Evolutionary conservation across 2,329 filamentous ascomycete species (phyloP).

Genomic region (Coniochaeta prunicola): DNA sequence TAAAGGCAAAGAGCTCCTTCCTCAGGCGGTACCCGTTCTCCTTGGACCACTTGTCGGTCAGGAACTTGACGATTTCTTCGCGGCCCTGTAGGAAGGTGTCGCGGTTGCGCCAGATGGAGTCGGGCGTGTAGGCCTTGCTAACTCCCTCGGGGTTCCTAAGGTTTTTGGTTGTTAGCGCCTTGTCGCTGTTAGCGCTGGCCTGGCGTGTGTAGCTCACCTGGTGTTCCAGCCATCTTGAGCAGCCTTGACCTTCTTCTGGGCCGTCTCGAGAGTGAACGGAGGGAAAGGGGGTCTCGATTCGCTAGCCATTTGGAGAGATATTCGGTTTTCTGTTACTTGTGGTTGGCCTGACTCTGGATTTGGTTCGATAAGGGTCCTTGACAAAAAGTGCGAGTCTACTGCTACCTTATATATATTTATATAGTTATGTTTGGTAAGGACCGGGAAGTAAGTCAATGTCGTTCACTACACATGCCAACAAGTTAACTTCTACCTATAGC

Average conservation of each 20-base stretch:
- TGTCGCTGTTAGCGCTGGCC: background rate
- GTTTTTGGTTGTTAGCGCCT: background rate
- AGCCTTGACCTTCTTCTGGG: conserved; percentile 70
- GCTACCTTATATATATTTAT: no score
- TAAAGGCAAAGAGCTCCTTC: conserved; percentile 79
- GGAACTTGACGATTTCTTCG: conserved; percentile 58
- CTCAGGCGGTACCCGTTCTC: conserved; percentile 68
- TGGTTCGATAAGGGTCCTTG: no score
- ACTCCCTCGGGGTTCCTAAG: conserved; percentile 59
- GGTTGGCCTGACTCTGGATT: no score
- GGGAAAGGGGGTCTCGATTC: conserved; percentile 44
- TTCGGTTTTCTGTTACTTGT: no score
- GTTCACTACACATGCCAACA: no score
- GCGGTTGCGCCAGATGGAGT: conserved; percentile 77
- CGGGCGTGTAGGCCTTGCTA: conserved; percentile 65
- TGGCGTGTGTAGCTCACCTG: conserved; percentile 37
- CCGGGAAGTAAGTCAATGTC: no score
- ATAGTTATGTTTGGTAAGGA: no score
- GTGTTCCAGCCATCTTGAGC: conserved; percentile 82
- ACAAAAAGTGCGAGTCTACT: no score
- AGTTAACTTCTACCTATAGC: no score
- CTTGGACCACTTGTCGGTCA: conserved; percentile 66
- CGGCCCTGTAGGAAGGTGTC: conserved; percentile 62
- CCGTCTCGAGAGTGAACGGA: conserved; percentile 68
- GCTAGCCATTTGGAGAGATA: conserved; percentile 10